Percentiles rank a stretch among this genome's conserved stretches.
These are phyloP conservation scores for Salix viminalis DNA, from an alignment of 345 rosid species.

Conservation along the genomic window DNA sequence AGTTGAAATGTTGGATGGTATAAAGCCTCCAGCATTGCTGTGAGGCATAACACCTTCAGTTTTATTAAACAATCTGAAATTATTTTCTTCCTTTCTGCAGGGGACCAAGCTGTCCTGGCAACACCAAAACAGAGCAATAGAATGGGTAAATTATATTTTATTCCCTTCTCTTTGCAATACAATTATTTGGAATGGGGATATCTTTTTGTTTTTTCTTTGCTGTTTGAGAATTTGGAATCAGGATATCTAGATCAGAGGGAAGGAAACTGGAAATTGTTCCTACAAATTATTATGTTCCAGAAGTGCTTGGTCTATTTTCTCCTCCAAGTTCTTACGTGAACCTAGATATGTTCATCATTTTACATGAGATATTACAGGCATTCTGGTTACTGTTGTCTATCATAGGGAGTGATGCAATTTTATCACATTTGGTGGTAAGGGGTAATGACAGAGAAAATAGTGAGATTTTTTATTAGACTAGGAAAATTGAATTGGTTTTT, in stretches of 20 bases:
- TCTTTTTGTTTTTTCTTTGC: too few relatives aligned
- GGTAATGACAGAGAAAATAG: not conserved
- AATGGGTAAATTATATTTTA: conserved; percentile 8
- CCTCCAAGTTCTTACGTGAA: not conserved
- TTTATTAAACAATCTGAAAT: too few relatives aligned
- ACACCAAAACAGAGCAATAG: not conserved
- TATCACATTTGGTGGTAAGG: not conserved
- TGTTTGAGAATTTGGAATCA: not conserved
- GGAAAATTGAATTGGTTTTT: too few relatives aligned
- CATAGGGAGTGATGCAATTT: not conserved
- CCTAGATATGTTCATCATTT: not conserved
- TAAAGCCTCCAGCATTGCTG: not conserved
- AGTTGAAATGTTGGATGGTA: not conserved
- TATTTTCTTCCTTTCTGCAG: conserved; percentile 7
- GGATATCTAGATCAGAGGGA: not conserved
- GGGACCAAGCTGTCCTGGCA: conserved; percentile 3
- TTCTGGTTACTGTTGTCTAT: not conserved
- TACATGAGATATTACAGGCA: not conserved
- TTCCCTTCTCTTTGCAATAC: not conserved
- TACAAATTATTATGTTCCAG: not conserved
- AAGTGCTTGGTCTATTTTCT: too few relatives aligned
- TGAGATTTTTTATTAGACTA: not conserved
- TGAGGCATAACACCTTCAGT: too few relatives aligned
- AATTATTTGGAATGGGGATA: not conserved
- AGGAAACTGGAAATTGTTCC: not conserved